These are phyloP conservation scores for Croton setiger DNA, from an alignment of 441 rosid genomes.

Conservation along the genomic window DNA sequence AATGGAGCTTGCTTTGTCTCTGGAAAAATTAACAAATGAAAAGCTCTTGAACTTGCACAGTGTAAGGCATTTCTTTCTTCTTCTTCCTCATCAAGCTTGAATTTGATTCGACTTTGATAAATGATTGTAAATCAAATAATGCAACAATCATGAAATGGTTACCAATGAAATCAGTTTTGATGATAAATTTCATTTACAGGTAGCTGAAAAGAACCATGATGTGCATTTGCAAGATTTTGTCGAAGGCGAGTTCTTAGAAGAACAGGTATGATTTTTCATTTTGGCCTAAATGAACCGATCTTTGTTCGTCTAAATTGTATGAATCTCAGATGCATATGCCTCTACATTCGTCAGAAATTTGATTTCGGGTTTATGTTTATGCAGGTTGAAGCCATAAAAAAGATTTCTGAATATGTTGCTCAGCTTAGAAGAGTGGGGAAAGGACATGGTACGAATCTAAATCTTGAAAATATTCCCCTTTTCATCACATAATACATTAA, in stretches of 20 bases:
- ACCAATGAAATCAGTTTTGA: neutral
- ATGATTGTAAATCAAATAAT: neutral
- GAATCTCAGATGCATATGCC: neutral
- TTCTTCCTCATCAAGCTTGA: neutral
- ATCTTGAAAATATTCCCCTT: neutral
- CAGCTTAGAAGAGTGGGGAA: slow-evolving; percentile 64
- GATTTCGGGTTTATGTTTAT: neutral
- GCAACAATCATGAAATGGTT: neutral
- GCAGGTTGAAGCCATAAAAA: slow-evolving; percentile 65
- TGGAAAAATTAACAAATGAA: slow-evolving; percentile 78
- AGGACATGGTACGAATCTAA: slow-evolving; percentile 55
- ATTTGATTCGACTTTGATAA: neutral
- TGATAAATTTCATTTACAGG: slow-evolving; percentile 32
- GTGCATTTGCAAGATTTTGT: slow-evolving; percentile 65
- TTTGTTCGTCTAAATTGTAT: neutral
- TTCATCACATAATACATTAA: neutral
- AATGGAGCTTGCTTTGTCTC: slow-evolving; percentile 74
- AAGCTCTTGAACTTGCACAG: slow-evolving; percentile 62
- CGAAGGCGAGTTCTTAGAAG: slow-evolving; percentile 60
- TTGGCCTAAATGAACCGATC: neutral
- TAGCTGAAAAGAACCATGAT: slow-evolving; percentile 56
- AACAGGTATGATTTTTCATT: slow-evolving; percentile 54
- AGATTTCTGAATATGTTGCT: slow-evolving; percentile 56
- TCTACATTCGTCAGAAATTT: neutral
- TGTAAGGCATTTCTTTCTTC: slow-evolving; percentile 32